Percentiles rank a stretch among this genome's conserved stretches.
Evolutionary conservation across 768 basidiomycete genomes (phyloP).

Genomic region (Leucogyrophana mollusca): DNA sequence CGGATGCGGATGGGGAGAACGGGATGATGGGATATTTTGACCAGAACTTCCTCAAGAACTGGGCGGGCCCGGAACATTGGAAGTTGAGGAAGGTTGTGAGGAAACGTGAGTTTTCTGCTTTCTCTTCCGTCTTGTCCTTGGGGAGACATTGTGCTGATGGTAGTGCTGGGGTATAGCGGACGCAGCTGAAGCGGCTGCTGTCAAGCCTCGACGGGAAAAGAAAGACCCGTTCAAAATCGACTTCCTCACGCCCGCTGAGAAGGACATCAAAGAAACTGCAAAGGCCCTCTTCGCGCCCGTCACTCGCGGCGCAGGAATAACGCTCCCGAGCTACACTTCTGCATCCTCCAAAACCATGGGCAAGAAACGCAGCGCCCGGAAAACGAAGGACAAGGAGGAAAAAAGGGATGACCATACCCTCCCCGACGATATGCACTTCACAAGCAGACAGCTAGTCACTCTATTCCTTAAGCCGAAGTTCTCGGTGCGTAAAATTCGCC

Average conservation of each 20-base stretch:
- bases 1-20: slow-evolving; percentile 56
- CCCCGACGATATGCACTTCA: slow-evolving; percentile 98
- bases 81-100: slow-evolving; percentile 83
- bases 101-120: slow-evolving; percentile 60
- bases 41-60: slow-evolving; percentile 82
- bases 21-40: slow-evolving; percentile 88
- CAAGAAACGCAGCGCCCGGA: slow-evolving; percentile 37
- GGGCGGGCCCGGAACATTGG: slow-evolving; percentile 99
- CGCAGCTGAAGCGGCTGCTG: slow-evolving; percentile 48
- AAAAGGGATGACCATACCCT: slow-evolving; percentile 75
- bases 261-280: slow-evolving; percentile 56
- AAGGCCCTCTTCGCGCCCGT: slow-evolving; percentile 80
- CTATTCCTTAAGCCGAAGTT: slow-evolving; percentile 97
- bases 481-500: slow-evolving; percentile 54
- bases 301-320: slow-evolving; percentile 68
- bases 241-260: slow-evolving; percentile 61
- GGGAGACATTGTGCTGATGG: slow-evolving; percentile 1
- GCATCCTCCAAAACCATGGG: slow-evolving; percentile 23
- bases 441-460: slow-evolving; percentile 83
- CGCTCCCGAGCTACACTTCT: slow-evolving; percentile 54
- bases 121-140: background rate
- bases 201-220: slow-evolving; percentile 60
- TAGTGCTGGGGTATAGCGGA: slow-evolving; percentile 37
- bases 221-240: slow-evolving; percentile 86
- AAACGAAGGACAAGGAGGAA: slow-evolving; percentile 51